Evolutionary conservation across 202 grass and related monocot genomes (phyloP), one percentile per base, ranked within the genome.

Genomic region (Carex arenaria): DNA sequence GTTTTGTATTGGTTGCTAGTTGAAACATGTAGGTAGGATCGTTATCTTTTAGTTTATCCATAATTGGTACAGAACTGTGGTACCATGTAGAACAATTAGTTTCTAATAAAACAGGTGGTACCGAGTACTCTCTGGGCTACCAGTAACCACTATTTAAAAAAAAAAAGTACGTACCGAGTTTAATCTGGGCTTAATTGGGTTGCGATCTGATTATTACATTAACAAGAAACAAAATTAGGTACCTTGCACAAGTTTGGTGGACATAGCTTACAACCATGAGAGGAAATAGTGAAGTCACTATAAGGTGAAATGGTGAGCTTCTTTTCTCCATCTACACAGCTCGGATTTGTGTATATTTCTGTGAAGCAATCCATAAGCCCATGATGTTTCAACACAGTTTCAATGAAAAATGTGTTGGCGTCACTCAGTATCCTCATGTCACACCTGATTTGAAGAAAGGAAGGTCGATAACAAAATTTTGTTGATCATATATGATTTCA

Each of bases 231-330:
- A 14, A 57, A 57, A 76, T 56, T 57, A 85, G 52, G 23, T 83
- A 86, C 87, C 88, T 89, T 89, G 42, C 88, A 89, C 80, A 89
- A 66, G 64, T 86, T 89, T 43, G 88, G 84, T 74, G 88, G 88
- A 64, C 84, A 89, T 53, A 89, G 80, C 10, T 54, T 36, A 64
- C 88, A 89, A 14, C 72, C 71, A 86, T 89, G 88, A 81, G 87
- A 78, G 5, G 68, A 72, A 22, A 59, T 23, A 13, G 79, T 60
- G 77, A 76, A 83, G 26, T 86, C 84, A 83, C 80, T 78, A 56
- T 80, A 67, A 86, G 88, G 84, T 23, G 69, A 83, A 31, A 89
- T 84, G 26, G 23, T 83, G 15, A 89, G 79, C 72, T 81, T 84
- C 64, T 72, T 53, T 42, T 84, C 64, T 45, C 66, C 83, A 78